These are phyloP conservation scores for Pisolithus marmoratus DNA, from an alignment of 768 basidiomycete species.

Conservation along the genomic window DNA sequence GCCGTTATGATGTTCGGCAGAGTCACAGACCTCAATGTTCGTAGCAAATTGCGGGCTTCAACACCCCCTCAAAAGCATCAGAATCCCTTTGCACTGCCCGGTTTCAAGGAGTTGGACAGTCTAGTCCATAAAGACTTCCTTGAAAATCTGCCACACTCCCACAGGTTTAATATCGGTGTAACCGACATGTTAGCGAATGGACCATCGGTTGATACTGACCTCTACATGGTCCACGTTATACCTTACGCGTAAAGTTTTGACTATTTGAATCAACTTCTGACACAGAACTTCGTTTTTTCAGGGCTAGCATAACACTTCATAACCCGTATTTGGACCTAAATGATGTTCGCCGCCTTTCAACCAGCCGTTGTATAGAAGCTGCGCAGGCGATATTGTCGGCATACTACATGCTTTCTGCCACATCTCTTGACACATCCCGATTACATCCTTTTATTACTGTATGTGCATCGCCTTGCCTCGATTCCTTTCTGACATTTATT, in stretches of 20 bases:
- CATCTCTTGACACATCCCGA: conserved; percentile 74
- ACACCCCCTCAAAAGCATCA: conserved; percentile 65
- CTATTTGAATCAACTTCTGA: conserved; percentile 2
- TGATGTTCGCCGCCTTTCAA: conserved; percentile 59
- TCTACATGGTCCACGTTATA: conserved; percentile 82
- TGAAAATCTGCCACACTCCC: conserved; percentile 62
- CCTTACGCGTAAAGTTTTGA: conserved; percentile 71
- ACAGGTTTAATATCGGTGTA: conserved; percentile 58
- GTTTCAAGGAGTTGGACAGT: conserved; percentile 65
- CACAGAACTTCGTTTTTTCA: conserved; percentile 25
- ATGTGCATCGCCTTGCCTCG: conserved; percentile 21
- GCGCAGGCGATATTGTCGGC: conserved; percentile 69
- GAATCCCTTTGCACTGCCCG: conserved; percentile 62
- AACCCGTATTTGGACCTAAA: conserved; percentile 78
- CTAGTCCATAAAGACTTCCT: conserved; percentile 65
- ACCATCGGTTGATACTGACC: conserved; percentile 67
- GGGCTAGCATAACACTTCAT: conserved; percentile 84
- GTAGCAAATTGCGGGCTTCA: conserved; percentile 62
- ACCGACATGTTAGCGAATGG: conserved; percentile 51
- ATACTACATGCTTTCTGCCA: conserved; percentile 74
- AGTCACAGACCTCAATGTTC: conserved; percentile 82
- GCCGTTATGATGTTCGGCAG: conserved; percentile 79
- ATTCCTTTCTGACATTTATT: conserved; percentile 10
- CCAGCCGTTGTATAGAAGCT: conserved; percentile 65
- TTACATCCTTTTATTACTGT: conserved; percentile 82